These are phyloP conservation scores for Entomortierella beljakovae DNA, from an alignment of 192 early-diverging fungal genomes.

Conservation along the genomic window DNA sequence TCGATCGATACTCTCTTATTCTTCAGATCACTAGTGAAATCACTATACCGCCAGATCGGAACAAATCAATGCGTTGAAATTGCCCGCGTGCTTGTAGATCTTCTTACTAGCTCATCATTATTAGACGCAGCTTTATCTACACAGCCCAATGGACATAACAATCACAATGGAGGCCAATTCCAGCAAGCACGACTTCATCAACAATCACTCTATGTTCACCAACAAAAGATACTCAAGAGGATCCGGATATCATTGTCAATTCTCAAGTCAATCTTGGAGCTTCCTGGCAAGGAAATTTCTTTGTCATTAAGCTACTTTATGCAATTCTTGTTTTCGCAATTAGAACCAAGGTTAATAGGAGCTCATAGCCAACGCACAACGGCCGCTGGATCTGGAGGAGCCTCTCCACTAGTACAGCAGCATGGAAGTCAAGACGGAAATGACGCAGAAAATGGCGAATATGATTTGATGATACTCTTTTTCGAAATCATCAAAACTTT, in stretches of 20 bases:
- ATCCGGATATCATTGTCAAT: constrained; percentile 28
- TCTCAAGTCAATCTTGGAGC: constrained; percentile 21
- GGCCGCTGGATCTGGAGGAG: background rate
- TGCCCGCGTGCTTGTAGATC: constrained; percentile 40
- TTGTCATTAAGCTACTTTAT: constrained; percentile 12
- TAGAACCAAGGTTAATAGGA: constrained; percentile 33
- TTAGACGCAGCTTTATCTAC: constrained; percentile 17
- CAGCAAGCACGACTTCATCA: constrained; percentile 23
- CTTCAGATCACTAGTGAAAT: constrained; percentile 23
- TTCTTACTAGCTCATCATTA: constrained; percentile 13
- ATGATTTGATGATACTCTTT: constrained; percentile 34
- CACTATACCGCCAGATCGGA: constrained; percentile 26
- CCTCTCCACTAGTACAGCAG: background rate
- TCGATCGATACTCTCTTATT: constrained; percentile 37
- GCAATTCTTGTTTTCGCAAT: constrained; percentile 32
- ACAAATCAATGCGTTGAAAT: constrained; percentile 28
- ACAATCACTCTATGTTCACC: constrained; percentile 13
- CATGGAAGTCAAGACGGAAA: background rate
- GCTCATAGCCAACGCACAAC: constrained; percentile 1
- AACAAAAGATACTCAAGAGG: constrained; percentile 18
- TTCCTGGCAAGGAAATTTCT: constrained; percentile 35
- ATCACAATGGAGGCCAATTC: background rate
- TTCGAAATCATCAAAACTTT: constrained; percentile 28
- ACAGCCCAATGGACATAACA: background rate
- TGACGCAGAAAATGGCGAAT: constrained; percentile 26